Base-by-base conservation (phyloP, 345 rosid species). In the Sonneratia alba region DNA sequence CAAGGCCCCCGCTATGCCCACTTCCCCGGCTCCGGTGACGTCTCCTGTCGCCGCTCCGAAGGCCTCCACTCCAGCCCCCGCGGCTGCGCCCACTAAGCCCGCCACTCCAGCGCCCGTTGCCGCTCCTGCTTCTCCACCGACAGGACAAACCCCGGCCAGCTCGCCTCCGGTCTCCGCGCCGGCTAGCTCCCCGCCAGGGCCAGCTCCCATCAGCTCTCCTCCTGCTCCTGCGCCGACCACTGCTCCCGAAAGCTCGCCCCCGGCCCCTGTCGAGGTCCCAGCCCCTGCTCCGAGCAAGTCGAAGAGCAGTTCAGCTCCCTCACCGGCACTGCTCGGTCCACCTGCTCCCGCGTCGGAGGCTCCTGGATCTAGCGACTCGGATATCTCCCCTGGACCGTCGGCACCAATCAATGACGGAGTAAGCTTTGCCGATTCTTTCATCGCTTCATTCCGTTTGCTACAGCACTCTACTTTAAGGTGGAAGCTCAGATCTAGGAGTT, bases 271-370 rank as follows among this genome's bases (percentile, higher is more conserved):
- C 32, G 77, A 73, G 36, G 78, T 72, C 43, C 87, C 87, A 1
- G 84, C 83, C 3, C 83, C 84, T 6, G 70, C 83, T 19, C 83
- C 84, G 7, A 78, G 76, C 72, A 76, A 78, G 79, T 3, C 74
- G 6, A 76, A 78, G 82, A 73, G 69, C 51, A 42, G 63, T 56
- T 82, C 81, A 1, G 75, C 84, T 15, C 75, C 86, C 0, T 62
- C 77, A 19, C 72, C 77, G 14, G 36, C 56, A 37, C 47, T 74
- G 68, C 21, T 2, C 16, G 36, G 77, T 18, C 77, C 77, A 7
- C 77, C 77, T 0, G 77, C 77, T 45, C 77, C 77, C 14, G 65
- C 77, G 62, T 24, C 73, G 64, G 73, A 63, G 64, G 82, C 86
- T 66, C 86, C 86, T 3, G 82, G 73, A 24, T 72, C 77, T 36